Base-by-base conservation (phyloP, 768 basidiomycete species). In the Mycena galopus region DNA sequence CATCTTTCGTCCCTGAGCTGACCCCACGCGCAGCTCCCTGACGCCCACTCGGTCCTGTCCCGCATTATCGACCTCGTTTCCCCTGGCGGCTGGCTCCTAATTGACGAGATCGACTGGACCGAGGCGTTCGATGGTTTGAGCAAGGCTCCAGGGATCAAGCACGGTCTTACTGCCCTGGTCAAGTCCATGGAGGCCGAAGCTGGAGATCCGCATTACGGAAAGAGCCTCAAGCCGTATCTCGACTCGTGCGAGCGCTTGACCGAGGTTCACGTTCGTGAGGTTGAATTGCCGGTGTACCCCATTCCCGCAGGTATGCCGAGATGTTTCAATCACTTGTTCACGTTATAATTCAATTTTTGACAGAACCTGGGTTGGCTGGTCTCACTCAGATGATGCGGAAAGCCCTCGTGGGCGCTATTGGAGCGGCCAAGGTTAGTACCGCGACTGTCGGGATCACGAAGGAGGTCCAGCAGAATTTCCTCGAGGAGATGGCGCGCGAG, bases 81-180 rank as follows among this genome's bases (percentile, higher is more conserved):
- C 33, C 79, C 78, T 4, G 78, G 78, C 9, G 79, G 78, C 27
- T 78, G 77, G 74, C 72, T 79, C 23, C 71, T 79, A 37, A 30
- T 79, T 61, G 78, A 78, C 21, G 79, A 79, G 19, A 65, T 68
- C 25, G 66, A 67, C 33, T 30, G 64, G 44, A 7, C 23, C 12
- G 42, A 55, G 16, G 63, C 37, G 30, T 23, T 67, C 37, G 35
- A 42, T 8, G 75, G 67, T 12, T 32, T 69, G 33, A 42, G 62
- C 25, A 69, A 69, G 47, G 67, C 67, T 9, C 67, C 67, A 9
- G 67, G 67, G 9, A 35, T 69, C 12, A 69, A 61, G 37, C 12
- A 27, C 50, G 67, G 67, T 12, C 50, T 69, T 32, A 33, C 67
- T 12, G 67, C 57, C 30, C 59, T 69, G 4, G 59, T 69, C 29